Percentiles rank a stretch among this genome's conserved stretches.
phyloP scores from a whole-genome alignment of 2,329 filamentous ascomycete genomes.

The Fusarium globosum region DNA sequence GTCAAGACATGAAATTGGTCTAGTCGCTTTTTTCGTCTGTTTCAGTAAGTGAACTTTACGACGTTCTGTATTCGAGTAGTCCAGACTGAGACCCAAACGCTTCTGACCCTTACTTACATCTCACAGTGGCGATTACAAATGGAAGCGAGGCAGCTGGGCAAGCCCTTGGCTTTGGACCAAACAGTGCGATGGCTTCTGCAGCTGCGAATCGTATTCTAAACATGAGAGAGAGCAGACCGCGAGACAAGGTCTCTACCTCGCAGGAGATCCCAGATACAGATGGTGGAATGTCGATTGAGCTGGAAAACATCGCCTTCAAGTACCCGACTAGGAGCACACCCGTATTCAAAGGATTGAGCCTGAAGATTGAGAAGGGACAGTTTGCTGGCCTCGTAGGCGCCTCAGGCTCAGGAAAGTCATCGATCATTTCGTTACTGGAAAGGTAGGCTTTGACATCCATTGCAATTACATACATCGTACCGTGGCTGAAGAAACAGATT shows the following conservation, averaged over 20 bases:
- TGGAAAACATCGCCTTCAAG: slow-evolving; percentile 67
- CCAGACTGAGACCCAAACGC: no score
- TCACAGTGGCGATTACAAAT: slow-evolving; percentile 68
- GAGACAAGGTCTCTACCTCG: slow-evolving; percentile 45
- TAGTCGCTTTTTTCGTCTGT: slow-evolving; percentile 63
- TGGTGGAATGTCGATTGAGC: slow-evolving; percentile 66
- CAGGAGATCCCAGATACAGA: slow-evolving; percentile 57
- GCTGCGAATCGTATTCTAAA: slow-evolving; percentile 70
- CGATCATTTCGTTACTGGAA: slow-evolving; percentile 73
- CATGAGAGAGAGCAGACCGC: slow-evolving; percentile 58
- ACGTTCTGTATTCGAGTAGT: not conserved
- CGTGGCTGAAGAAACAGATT: slow-evolving; percentile 59
- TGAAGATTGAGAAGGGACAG: slow-evolving; percentile 74
- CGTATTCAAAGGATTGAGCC: slow-evolving; percentile 69
- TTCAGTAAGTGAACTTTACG: slow-evolving; percentile 55
- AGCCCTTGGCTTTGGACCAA: slow-evolving; percentile 73
- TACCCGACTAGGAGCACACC: slow-evolving; percentile 68
- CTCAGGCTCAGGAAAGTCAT: slow-evolving; percentile 78
- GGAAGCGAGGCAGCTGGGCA: slow-evolving; percentile 61
- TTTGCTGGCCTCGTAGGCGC: slow-evolving; percentile 78
- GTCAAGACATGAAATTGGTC: slow-evolving; percentile 59
- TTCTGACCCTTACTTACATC: slow-evolving; percentile 4
- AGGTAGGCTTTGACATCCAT: slow-evolving; percentile 41
- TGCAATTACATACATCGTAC: no score
- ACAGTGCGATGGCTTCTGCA: slow-evolving; percentile 68